These are phyloP conservation scores for Kwoniella dejecticola DNA, from an alignment of 768 basidiomycete species.

Conservation along the genomic window DNA sequence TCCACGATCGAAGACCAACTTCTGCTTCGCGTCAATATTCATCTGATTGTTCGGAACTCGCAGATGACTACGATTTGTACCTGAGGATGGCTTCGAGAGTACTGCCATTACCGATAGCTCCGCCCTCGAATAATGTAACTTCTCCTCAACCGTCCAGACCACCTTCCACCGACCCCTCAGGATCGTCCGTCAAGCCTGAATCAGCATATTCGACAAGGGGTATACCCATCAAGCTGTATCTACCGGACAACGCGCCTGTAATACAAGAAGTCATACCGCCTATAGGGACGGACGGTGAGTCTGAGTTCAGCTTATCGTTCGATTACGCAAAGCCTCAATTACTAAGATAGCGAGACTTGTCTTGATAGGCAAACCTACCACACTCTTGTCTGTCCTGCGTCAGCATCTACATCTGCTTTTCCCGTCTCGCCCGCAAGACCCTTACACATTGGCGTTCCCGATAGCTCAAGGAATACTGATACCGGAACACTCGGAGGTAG, in stretches of 20 bases:
- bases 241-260: constrained; percentile 81
- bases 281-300: constrained; percentile 71
- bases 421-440: constrained; percentile 57
- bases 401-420: constrained; percentile 77
- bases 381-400: constrained; percentile 69
- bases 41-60: neutral
- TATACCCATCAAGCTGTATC: constrained; percentile 83
- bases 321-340: neutral
- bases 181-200: constrained; percentile 64
- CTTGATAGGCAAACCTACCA: constrained; percentile 67
- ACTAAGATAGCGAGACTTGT: too few relatives aligned
- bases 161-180: constrained; percentile 59
- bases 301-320: neutral
- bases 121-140: constrained; percentile 14
- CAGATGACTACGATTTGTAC: constrained; percentile 95
- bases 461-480: constrained; percentile 80
- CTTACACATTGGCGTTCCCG: constrained; percentile 67
- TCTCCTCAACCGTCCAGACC: constrained; percentile 63
- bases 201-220: constrained; percentile 84
- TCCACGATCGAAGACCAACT: too few relatives aligned
- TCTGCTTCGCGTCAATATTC: too few relatives aligned
- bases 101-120: constrained; percentile 66
- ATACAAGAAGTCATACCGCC: constrained; percentile 88
- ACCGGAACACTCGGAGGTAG: constrained; percentile 85
- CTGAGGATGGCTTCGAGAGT: constrained; percentile 93